Percentiles rank a stretch among this genome's conserved stretches.
Evolutionary conservation across 2,329 filamentous ascomycete genomes (phyloP).

Genomic region (Aspergillus sp.): DNA sequence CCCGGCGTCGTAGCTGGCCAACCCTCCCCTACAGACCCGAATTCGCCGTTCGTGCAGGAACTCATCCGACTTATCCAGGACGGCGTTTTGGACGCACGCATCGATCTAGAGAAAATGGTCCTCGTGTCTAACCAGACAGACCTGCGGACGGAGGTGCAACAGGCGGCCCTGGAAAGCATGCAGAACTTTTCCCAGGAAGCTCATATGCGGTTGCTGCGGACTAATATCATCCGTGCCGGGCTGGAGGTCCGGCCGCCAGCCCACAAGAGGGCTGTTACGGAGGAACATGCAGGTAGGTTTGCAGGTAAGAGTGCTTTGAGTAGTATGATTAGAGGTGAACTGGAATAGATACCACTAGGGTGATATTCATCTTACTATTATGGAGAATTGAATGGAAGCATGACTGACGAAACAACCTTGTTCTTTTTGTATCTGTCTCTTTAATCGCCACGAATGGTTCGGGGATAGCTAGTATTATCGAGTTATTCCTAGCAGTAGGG

Average conservation of each 20-base stretch:
- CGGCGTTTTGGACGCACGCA: slow-evolving; percentile 64
- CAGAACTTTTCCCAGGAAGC: slow-evolving; percentile 66
- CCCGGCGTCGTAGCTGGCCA: slow-evolving; percentile 31
- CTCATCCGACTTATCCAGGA: slow-evolving; percentile 68
- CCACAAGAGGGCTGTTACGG: slow-evolving; percentile 8
- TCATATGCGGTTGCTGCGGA: slow-evolving; percentile 64
- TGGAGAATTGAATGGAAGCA: too few relatives aligned
- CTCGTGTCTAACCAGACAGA: slow-evolving; percentile 64
- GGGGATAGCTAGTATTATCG: too few relatives aligned
- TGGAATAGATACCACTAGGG: too few relatives aligned
- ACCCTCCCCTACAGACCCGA: slow-evolving; percentile 54
- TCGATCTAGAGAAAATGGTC: slow-evolving; percentile 76
- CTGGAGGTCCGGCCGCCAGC: slow-evolving; percentile 54
- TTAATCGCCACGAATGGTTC: too few relatives aligned
- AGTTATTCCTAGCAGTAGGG: too few relatives aligned
- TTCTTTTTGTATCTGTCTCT: too few relatives aligned
- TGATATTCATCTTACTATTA: too few relatives aligned
- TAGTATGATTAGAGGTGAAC: too few relatives aligned
- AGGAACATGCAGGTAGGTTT: slow-evolving; percentile 3
- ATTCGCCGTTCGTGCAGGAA: slow-evolving; percentile 47
- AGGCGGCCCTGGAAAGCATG: slow-evolving; percentile 58
- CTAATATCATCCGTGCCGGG: slow-evolving; percentile 67
- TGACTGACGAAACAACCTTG: too few relatives aligned
- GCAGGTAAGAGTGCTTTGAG: background rate
- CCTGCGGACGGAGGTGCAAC: slow-evolving; percentile 61